Evolutionary conservation across 2,329 filamentous ascomycete species (phyloP).

Genomic region (Cercospora sojina): DNA sequence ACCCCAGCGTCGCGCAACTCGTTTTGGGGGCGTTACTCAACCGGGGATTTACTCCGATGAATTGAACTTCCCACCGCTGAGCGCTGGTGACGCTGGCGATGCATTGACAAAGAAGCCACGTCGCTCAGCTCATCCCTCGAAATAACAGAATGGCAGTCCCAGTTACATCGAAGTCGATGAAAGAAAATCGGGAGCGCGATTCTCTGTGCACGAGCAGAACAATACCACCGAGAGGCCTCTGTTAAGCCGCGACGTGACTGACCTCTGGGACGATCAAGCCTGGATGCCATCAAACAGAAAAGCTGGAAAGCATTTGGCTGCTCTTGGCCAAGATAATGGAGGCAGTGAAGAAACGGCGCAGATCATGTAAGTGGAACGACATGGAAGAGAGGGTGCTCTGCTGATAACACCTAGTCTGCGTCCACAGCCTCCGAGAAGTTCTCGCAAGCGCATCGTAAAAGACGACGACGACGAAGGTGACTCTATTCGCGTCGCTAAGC

Average conservation of each 20-base stretch:
- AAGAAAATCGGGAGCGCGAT: background rate
- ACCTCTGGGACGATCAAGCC: background rate
- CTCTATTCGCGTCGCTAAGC: background rate
- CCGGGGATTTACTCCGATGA: background rate
- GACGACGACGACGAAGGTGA: background rate
- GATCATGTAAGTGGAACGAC: background rate
- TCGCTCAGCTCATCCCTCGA: background rate
- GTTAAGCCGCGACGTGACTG: background rate
- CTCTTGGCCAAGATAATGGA: background rate
- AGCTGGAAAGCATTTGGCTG: background rate
- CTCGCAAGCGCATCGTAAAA: background rate
- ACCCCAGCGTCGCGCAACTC: background rate
- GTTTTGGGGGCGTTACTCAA: background rate
- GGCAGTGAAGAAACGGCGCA: background rate
- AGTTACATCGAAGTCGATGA: background rate
- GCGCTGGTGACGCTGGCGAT: background rate
- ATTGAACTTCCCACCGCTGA: background rate
- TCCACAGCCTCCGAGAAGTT: background rate
- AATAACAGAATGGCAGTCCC: background rate
- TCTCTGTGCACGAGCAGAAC: background rate
- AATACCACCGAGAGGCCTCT: background rate
- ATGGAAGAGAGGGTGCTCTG: background rate
- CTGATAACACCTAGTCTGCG: background rate
- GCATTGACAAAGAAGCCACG: background rate
- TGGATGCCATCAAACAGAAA: background rate